Conservation (phyloP, 495 filamentous ascomycete species). For the Podospora pseudoanserina region DNA sequence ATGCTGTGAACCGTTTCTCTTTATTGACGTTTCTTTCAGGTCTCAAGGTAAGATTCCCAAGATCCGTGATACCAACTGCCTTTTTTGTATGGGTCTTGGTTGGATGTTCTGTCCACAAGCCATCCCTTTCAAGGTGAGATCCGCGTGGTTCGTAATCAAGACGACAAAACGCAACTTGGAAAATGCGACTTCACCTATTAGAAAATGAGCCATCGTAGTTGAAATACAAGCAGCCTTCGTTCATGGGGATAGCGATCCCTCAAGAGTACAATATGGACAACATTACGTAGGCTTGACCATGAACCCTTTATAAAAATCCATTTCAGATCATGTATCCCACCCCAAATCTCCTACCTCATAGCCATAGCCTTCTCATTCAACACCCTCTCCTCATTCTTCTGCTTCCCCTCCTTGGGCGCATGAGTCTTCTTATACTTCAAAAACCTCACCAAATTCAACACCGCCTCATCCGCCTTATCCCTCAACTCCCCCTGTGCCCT, state of each 20-base stretch:
- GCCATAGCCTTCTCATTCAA: neutral
- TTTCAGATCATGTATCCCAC: neutral
- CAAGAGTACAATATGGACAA: neutral
- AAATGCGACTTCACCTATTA: no score
- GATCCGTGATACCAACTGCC: neutral
- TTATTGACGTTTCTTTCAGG: constrained; percentile 2
- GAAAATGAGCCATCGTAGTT: no score
- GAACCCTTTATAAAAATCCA: neutral
- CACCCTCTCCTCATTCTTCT: neutral
- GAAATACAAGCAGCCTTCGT: no score
- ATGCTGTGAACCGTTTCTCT: neutral
- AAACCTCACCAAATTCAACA: constrained; percentile 55
- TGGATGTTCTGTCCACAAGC: no score
- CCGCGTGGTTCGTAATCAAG: no score
- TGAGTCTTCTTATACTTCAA: constrained; percentile 58
- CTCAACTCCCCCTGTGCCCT: constrained; percentile 50
- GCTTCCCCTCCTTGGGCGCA: constrained; percentile 19
- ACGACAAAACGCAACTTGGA: no score
- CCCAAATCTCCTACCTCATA: neutral
- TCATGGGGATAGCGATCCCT: no score
- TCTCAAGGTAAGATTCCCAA: neutral
- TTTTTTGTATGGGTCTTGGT: neutral
- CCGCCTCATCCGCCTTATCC: constrained; percentile 52
- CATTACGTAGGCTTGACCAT: neutral
- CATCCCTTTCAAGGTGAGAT: no score